Conservation (phyloP, 768 basidiomycete species). For the Xerocomellus chrysenteron region DNA sequence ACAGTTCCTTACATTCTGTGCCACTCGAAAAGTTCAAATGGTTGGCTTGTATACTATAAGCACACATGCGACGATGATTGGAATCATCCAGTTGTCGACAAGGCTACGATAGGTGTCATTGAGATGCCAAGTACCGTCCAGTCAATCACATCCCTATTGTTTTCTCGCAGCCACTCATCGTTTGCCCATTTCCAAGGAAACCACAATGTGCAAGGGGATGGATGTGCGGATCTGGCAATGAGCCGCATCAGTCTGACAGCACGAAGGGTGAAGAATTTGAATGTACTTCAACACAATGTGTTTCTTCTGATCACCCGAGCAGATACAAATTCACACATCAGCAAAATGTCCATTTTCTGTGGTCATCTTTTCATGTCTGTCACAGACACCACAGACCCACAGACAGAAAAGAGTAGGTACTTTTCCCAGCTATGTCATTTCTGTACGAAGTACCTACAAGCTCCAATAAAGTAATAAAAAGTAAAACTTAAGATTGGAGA, state of each 20-base stretch:
- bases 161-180: constrained; percentile 67
- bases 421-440: not conserved
- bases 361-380: too few species aligned
- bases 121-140: constrained; percentile 44
- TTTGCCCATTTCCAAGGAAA: constrained; percentile 75
- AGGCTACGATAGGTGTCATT: not conserved
- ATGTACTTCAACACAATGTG: constrained; percentile 57
- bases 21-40: too few species aligned
- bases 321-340: too few species aligned
- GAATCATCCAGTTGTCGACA: not conserved
- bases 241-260: not conserved
- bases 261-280: not conserved
- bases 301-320: too few species aligned
- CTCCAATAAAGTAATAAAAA: too few species aligned
- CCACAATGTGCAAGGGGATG: constrained; percentile 71
- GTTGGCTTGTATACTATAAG: not conserved
- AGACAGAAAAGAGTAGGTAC: too few species aligned
- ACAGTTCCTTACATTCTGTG: too few species aligned
- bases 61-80: not conserved
- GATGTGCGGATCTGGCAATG: constrained; percentile 55
- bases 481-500: too few species aligned
- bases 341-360: too few species aligned
- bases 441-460: not conserved
- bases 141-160: constrained; percentile 54
- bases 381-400: too few species aligned